phyloP scores from a whole-genome alignment of 140 eudicot genomes.

The Eryngium alpinum region DNA sequence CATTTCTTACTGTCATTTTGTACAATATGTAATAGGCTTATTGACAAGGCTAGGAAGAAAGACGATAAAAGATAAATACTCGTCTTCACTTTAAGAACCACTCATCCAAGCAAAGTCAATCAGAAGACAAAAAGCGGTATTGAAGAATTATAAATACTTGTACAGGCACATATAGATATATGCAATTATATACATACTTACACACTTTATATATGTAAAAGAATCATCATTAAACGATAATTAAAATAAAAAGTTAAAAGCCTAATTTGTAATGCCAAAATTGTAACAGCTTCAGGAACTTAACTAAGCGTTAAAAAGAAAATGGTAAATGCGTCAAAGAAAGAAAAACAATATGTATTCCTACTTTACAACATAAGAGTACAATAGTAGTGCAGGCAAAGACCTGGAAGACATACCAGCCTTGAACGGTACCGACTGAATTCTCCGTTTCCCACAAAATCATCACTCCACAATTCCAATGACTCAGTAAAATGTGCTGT shows the following conservation, averaged over 20 bases:
- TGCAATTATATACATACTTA: too few relatives aligned
- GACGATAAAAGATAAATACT: too few relatives aligned
- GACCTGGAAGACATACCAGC: slow-evolving; percentile 53
- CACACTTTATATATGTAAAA: not conserved
- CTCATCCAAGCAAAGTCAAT: too few relatives aligned
- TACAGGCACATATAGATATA: too few relatives aligned
- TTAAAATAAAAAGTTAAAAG: not conserved
- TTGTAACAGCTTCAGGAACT: not conserved
- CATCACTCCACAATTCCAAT: slow-evolving; percentile 89
- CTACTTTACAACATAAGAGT: not conserved
- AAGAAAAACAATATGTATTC: not conserved
- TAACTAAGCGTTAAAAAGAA: not conserved
- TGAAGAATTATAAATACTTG: too few relatives aligned
- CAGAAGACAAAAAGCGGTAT: too few relatives aligned
- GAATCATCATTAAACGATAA: not conserved
- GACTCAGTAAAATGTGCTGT: slow-evolving; percentile 39
- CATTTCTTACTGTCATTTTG: too few relatives aligned
- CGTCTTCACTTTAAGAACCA: too few relatives aligned
- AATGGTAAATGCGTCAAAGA: not conserved
- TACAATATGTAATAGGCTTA: too few relatives aligned
- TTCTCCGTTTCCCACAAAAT: slow-evolving; percentile 72
- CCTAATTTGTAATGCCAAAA: not conserved
- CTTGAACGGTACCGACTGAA: slow-evolving; percentile 82
- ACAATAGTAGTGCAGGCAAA: not conserved
- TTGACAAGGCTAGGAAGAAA: too few relatives aligned